A percentile compares a stretch with the other conserved stretches of the same genome.
Conservation (phyloP, 2,329 filamentous ascomycete species). For the Talaromyces sp. region DNA sequence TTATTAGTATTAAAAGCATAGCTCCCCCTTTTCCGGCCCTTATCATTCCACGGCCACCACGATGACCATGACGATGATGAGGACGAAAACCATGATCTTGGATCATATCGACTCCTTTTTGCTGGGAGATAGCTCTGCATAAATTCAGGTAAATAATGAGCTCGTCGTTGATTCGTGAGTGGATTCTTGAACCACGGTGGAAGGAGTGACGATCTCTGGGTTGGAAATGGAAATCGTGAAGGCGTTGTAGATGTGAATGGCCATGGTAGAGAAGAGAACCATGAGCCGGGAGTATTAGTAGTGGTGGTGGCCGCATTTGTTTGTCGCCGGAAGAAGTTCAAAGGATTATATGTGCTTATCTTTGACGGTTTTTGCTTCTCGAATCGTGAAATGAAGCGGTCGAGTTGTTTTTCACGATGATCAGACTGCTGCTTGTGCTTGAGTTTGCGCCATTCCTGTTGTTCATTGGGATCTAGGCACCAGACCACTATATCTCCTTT, state of each 20-base stretch:
- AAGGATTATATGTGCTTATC: not conserved
- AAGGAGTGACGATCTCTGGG: not conserved
- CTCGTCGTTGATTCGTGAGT: not conserved
- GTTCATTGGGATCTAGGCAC: slow-evolving; percentile 44
- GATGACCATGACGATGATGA: slow-evolving; percentile 21
- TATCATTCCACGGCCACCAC: slow-evolving; percentile 3
- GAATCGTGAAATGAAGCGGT: slow-evolving; percentile 35
- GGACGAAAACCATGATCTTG: slow-evolving; percentile 24
- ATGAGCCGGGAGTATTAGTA: not conserved
- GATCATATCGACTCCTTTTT: slow-evolving; percentile 3
- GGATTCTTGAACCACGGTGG: slow-evolving; percentile 11
- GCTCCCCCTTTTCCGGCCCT: not conserved
- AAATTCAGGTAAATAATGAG: slow-evolving; percentile 9
- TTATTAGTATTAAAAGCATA: not conserved
- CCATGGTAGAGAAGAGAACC: slow-evolving; percentile 9
- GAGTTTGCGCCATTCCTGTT: slow-evolving; percentile 34
- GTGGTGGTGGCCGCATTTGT: not conserved
- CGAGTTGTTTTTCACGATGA: slow-evolving; percentile 32
- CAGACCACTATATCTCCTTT: slow-evolving; percentile 62
- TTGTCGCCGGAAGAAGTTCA: not conserved
- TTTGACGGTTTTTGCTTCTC: slow-evolving; percentile 23
- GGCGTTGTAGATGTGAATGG: slow-evolving; percentile 9
- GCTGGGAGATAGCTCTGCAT: slow-evolving; percentile 10
- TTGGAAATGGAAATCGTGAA: not conserved
- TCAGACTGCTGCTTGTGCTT: slow-evolving; percentile 25